Percentiles rank a stretch among this genome's conserved stretches.
Conservation (phyloP, 1,284 basidiomycete genomes). For the Puccinia sorghi region DNA sequence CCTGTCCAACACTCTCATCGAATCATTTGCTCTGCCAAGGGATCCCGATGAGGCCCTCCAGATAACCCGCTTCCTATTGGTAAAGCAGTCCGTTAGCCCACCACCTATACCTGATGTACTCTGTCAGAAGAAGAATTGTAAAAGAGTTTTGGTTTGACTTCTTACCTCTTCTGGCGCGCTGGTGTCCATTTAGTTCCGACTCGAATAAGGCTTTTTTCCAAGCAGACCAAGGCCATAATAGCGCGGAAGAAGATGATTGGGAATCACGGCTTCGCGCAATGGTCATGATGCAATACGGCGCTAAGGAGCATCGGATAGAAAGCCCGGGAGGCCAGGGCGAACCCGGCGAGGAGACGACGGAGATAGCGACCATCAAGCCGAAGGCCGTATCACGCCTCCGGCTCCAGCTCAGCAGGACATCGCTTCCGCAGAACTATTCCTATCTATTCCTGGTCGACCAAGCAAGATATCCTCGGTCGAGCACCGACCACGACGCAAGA, state of each 20-base stretch:
- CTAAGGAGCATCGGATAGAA: background rate
- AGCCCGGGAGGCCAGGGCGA: background rate
- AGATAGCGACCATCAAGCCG: background rate
- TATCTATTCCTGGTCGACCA: background rate
- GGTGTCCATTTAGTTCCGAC: background rate
- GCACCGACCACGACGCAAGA: background rate
- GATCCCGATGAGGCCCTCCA: background rate
- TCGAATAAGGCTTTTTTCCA: background rate
- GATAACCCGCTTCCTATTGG: background rate
- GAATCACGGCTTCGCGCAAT: background rate
- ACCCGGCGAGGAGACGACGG: background rate
- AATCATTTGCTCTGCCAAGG: background rate
- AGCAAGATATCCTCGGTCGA: background rate
- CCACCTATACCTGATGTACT: background rate
- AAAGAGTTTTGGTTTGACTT: background rate
- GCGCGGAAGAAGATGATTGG: background rate
- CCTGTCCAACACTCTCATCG: background rate
- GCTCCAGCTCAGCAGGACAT: background rate
- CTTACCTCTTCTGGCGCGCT: background rate
- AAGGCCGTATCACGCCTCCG: background rate
- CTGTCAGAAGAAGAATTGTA: background rate
- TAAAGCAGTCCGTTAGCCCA: conserved; percentile 1
- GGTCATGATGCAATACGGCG: background rate
- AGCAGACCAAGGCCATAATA: background rate
- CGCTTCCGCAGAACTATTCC: conserved; percentile 4